These are phyloP conservation scores for Coemansia erecta DNA, from an alignment of 192 early-diverging fungal genomes.

Conservation along the genomic window DNA sequence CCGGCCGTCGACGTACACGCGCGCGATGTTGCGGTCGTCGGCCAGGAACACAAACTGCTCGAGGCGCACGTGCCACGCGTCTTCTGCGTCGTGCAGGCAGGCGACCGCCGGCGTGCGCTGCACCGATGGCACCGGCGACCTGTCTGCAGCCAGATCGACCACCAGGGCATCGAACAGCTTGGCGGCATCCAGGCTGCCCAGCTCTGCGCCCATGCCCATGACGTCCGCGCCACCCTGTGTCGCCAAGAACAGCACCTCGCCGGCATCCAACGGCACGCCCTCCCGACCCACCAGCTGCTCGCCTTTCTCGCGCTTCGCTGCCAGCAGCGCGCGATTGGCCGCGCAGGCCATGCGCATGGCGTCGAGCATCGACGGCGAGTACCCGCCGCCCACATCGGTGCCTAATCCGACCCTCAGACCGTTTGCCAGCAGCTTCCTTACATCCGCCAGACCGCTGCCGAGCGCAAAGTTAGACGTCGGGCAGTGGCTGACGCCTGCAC, in stretches of 20 bases:
- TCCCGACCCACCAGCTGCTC: constrained; percentile 11
- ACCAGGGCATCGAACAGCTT: constrained; percentile 95
- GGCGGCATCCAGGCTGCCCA: constrained; percentile 82
- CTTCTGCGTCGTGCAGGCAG: neutral
- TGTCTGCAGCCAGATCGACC: constrained; percentile 67
- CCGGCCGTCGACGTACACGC: constrained; percentile 80
- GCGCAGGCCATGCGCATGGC: constrained; percentile 80
- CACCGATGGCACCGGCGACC: constrained; percentile 39
- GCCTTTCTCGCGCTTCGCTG: constrained; percentile 24
- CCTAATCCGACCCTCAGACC: constrained; percentile 89
- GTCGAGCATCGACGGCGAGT: constrained; percentile 79
- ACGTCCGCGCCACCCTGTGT: constrained; percentile 88
- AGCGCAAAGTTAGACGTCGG: constrained; percentile 89
- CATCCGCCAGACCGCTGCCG: constrained; percentile 75
- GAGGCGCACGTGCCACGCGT: constrained; percentile 41
- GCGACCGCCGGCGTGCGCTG: constrained; percentile 24
- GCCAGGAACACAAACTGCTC: constrained; percentile 92
- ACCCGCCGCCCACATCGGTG: constrained; percentile 92
- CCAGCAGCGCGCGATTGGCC: constrained; percentile 63
- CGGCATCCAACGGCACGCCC: constrained; percentile 58
- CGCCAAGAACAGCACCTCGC: constrained; percentile 81
- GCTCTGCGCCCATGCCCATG: constrained; percentile 63
- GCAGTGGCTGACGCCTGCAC: constrained; percentile 86
- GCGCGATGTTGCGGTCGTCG: constrained; percentile 79
- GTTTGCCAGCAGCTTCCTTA: constrained; percentile 68